Evolutionary conservation across 805 yeast species (phyloP), one percentile per base, ranked within the genome.

Genomic region (Vanderwaltozyma yarrowii): DNA sequence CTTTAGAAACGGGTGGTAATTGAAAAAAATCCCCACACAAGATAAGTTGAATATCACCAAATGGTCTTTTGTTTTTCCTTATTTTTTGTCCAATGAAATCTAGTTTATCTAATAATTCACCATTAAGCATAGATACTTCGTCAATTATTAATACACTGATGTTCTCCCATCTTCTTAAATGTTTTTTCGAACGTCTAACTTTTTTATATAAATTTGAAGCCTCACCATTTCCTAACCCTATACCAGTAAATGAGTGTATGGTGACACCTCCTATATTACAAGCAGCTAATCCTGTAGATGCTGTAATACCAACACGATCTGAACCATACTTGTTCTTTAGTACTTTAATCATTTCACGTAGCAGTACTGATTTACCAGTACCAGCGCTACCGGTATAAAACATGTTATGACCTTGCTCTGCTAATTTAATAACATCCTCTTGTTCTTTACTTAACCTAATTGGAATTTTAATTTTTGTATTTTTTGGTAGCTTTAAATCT

Each of bases 371-470:
- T 56, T 92, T 92, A 54, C 98, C 98, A 0, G 98, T 92, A 51
- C 98, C 98, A 0, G 98, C 98, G 25, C 96, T 86, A 36, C 98
- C 98, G 0, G 98, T 92, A 56, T 84, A 92, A 54, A 92, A 92
- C 3, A 92, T 62, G 42, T 80, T 84, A 14, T 66, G 62, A 0
- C 94, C 87, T 17, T 65, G 53, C 32, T 73, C 60, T 0, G 80
- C 94, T 38, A 83, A 60, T 9, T 76, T 72, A 10, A 84, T 67
- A 17, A 92, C 76, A 35, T 70, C 61, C 40, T 71, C 69, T 52
- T 83, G 94, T 51, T 83, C 92, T 17, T 67, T 67, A 46, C 76
- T 70, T 9, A 74, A 51, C 6, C 56, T 41, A 2, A 62, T 40
- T 0, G 67, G 59, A 2, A 53, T 40, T 3, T 57, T 56, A 1